These are phyloP conservation scores for Cordyceps fumosorosea DNA, from an alignment of 2,329 filamentous ascomycete species.

Conservation along the genomic window DNA sequence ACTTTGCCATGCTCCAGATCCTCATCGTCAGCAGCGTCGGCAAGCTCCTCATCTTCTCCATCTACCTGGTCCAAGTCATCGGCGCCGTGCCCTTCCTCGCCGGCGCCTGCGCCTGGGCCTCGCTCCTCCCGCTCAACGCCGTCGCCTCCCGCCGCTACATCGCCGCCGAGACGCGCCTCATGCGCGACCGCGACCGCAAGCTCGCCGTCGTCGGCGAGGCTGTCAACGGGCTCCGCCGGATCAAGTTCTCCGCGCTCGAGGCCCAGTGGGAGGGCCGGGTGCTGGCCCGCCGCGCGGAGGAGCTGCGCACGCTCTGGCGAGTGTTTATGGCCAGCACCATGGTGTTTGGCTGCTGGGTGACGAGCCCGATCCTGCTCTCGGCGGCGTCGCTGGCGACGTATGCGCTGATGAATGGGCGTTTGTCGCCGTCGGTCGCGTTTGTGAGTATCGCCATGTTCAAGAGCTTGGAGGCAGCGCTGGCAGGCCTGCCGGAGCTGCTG, in stretches of 20 bases:
- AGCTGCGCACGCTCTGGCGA: constrained; percentile 60
- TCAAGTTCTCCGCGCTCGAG: constrained; percentile 76
- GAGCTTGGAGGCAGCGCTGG: constrained; percentile 62
- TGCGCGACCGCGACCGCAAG: constrained; percentile 71
- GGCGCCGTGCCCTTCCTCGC: constrained; percentile 63
- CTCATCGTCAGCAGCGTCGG: constrained; percentile 55
- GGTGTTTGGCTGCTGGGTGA: constrained; percentile 62
- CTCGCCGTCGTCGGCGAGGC: constrained; percentile 70
- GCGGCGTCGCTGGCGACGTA: constrained; percentile 66
- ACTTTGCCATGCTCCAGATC: constrained; percentile 60
- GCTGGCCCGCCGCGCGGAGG: constrained; percentile 51
- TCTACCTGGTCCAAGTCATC: constrained; percentile 62
- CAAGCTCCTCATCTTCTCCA: constrained; percentile 59
- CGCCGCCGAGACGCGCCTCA: constrained; percentile 59
- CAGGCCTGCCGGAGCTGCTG: constrained; percentile 67
- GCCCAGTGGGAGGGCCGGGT: constrained; percentile 70
- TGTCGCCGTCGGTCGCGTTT: constrained; percentile 70
- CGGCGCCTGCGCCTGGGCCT: constrained; percentile 56
- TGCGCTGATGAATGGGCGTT: constrained; percentile 51
- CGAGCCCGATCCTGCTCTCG: constrained; percentile 68
- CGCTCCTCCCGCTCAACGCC: constrained; percentile 63
- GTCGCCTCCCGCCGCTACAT: constrained; percentile 59
- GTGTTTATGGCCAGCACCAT: constrained; percentile 58
- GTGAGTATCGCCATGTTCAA: constrained; percentile 70
- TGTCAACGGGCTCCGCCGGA: constrained; percentile 71